Base-by-base conservation (phyloP, 163 green algal genomes). In the Dunaliella salina region DNA sequence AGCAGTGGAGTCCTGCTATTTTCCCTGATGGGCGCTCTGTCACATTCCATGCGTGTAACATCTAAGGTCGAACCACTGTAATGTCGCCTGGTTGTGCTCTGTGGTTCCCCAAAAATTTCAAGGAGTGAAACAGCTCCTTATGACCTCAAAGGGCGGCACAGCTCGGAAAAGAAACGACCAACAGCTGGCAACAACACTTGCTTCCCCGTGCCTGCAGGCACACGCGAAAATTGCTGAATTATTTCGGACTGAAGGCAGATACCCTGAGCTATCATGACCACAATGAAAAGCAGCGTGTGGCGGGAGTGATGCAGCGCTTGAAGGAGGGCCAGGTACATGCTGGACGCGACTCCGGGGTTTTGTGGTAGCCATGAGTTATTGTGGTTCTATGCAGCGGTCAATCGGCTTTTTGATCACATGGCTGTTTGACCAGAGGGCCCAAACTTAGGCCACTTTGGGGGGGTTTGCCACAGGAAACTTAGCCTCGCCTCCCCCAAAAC, bases 251-350 rank as follows among this genome's bases (percentile, higher is more conserved):
- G 40, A 35, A 32, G 20, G 89, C 87, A 0, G 84, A 83, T 22
- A 89, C 96, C 24, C 35, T 92, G 34, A 95, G 90, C 91, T 96
- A 90, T 85, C 96, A 98, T 84, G 88, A 91, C 59, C 95, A 98
- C 91, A 98, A 98, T 72, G 95, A 98, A 90, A 82, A 84, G n/a
- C 82, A 81, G 67, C 71, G 85, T 45, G 46, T 87, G 59, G 83
- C 81, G 24, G 33, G 90, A 84, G 88, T 97, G 59, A 69, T 96
- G 57, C 72, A 89, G 35, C 88, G 89, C 25, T 81, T 98, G 50
- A 50, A 87, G 59, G n/a, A 26, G 26, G 30, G 20, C n/a, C 78
- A 82, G 24, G 78, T 30, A 35, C n/a, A 40, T 30, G 8, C 30
- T n/a, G n/a, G n/a, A n/a, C n/a, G n/a, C n/a, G n/a, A n/a, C n/a